Base-by-base conservation (phyloP, 1,139 yeast species). In the Debaryomycetaceae sp. region DNA sequence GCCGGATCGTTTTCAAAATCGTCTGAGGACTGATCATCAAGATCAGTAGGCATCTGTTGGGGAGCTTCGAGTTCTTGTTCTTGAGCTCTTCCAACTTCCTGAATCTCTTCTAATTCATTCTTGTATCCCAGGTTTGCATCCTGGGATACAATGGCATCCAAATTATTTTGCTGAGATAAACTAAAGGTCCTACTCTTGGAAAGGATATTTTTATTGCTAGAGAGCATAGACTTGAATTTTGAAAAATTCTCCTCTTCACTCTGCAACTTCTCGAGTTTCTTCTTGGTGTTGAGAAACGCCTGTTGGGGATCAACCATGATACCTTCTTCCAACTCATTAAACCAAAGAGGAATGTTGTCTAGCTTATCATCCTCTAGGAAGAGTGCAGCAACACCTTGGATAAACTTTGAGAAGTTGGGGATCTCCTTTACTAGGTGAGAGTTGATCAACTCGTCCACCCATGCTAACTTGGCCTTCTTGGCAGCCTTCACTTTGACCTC, bases 321-420 rank as follows among this genome's bases (percentile, higher is more conserved):
- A 58, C 87, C 96, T 34, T 64, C 58, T 60, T 93, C 98, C 56
- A 93, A 72, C 51, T 91, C 97, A 50, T 95, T 89, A 55, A 89
- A 76, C 99, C 99, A 93, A 64, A 89, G 87, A 43, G 99, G 99
- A 52, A 93, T 74, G 51, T 85, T 83, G 59, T 90, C 97, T 59
- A 93, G 76, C 56, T 87, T 85, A 57, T 91, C 97, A 60, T 88
- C 95, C 62, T 91, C 98, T 46, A 89, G 79, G 62, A 85, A 93
- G 50, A 93, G 75, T 3, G 89, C 76, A 6, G 97, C 91, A 51
- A 90, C 82, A 66, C 97, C 97, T 63, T 90, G 98, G 52, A 90
- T 78, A 59, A 87, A 90, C 67, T 89, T 87, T 42, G 96, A 86
- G 58, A 90, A 90, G 60, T 87, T 86, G 43, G 97, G 97, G 50